Percentiles rank a stretch among this genome's conserved stretches.
Evolutionary conservation across 495 filamentous ascomycete genomes (phyloP).

Genomic region (Talaromyces ruber): DNA sequence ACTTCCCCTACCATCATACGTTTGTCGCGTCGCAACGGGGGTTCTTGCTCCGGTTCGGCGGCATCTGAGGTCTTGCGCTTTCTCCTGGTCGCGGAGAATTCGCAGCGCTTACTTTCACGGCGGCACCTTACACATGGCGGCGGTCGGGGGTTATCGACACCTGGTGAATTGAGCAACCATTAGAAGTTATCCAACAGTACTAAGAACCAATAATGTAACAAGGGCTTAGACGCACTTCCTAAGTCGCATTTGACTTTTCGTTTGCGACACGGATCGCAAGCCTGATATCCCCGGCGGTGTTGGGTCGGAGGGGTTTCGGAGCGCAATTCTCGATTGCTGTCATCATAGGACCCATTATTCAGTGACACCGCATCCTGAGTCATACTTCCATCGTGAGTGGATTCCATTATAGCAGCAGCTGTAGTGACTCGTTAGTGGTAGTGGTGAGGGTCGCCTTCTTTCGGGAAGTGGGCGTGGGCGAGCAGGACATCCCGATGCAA

Average conservation of each 20-base stretch:
- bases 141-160: conserved; percentile 85
- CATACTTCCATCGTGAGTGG: not conserved
- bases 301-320: conserved; percentile 30
- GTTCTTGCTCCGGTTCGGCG: conserved; percentile 46
- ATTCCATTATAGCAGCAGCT: not conserved
- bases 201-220: not conserved
- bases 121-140: conserved; percentile 92
- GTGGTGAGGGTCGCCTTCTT: conserved; percentile 2
- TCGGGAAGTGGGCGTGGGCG: conserved; percentile 14
- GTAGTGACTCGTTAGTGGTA: not conserved
- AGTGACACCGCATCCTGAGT: conserved; percentile 3
- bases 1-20: conserved; percentile 39
- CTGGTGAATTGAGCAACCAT: conserved; percentile 12
- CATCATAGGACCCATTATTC: conserved; percentile 13
- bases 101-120: conserved; percentile 89
- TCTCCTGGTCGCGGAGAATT: conserved; percentile 89
- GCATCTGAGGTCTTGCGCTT: conserved; percentile 71
- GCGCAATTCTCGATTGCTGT: conserved; percentile 12
- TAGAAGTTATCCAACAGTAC: not conserved
- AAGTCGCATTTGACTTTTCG: conserved; percentile 92
- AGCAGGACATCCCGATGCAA: conserved; percentile 34
- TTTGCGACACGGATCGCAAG: conserved; percentile 83
- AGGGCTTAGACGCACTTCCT: conserved; percentile 44
- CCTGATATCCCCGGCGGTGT: conserved; percentile 73
- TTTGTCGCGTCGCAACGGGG: conserved; percentile 43